These are phyloP conservation scores for Magnolia officinalis DNA, from an alignment of 164 flowering plant genomes.

Conservation along the genomic window DNA sequence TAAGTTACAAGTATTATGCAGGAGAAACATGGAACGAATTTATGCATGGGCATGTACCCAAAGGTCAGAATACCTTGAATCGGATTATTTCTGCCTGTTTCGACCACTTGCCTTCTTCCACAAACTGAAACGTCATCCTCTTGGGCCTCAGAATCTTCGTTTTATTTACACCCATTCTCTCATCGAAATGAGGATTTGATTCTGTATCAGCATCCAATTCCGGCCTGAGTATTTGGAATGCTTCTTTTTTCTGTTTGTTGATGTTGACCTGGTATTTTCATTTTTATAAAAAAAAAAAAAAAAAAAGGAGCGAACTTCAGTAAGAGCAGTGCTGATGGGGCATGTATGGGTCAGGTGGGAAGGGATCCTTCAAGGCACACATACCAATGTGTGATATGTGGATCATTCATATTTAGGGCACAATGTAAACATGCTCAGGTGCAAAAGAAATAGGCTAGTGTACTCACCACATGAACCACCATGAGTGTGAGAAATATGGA, in stretches of 20 bases:
- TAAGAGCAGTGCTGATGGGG: not conserved
- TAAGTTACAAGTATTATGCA: not conserved
- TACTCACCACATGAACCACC: too few relatives aligned
- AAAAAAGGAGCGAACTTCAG: not conserved
- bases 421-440: too few relatives aligned
- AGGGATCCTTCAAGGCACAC: too few relatives aligned
- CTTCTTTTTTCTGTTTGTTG: constrained; percentile 96
- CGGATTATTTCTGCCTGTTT: constrained; percentile 81
- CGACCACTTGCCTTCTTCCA: constrained; percentile 98
- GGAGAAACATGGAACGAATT: not conserved
- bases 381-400: too few relatives aligned
- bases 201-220: constrained; percentile 85
- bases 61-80: constrained; percentile 55
- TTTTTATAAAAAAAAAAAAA: not conserved
- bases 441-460: too few relatives aligned
- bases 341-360: too few relatives aligned
- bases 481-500: too few relatives aligned
- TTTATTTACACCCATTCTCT: constrained; percentile 81
- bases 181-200: constrained; percentile 82
- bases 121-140: constrained; percentile 87
- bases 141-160: constrained; percentile 84
- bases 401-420: too few relatives aligned
- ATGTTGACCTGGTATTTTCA: constrained; percentile 78
- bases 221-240: constrained; percentile 91
- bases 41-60: not conserved